A percentile compares a stretch with the other conserved stretches of the same genome.
Evolutionary conservation across 768 basidiomycete genomes (phyloP).

Genomic region (Leccinum variicolor): DNA sequence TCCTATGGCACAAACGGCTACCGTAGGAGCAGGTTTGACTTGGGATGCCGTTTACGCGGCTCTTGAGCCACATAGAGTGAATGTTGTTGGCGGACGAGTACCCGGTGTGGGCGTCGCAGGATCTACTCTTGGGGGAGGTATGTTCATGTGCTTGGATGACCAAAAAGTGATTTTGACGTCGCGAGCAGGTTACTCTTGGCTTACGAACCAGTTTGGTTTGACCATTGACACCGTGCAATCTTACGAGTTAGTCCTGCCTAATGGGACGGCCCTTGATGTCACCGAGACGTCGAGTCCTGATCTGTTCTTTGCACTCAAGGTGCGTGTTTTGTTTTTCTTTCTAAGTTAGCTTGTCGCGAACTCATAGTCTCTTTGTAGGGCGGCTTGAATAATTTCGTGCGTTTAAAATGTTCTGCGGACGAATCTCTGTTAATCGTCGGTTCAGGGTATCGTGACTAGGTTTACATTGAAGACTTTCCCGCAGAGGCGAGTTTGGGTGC

Average conservation of each 20-base stretch:
- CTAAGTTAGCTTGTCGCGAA: background rate
- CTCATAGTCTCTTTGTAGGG: conserved; percentile 36
- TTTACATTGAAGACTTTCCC: conserved; percentile 54
- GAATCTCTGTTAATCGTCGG: background rate
- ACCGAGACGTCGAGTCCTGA: conserved; percentile 34
- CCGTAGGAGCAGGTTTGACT: conserved; percentile 39
- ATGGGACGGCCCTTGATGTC: conserved; percentile 40
- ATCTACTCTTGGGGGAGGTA: conserved; percentile 55
- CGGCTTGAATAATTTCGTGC: conserved; percentile 58
- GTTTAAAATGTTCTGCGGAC: background rate
- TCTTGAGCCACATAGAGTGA: conserved; percentile 47
- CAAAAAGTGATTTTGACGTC: background rate
- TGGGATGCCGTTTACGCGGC: conserved; percentile 65
- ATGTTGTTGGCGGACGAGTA: conserved; percentile 54
- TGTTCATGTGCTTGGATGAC: background rate
- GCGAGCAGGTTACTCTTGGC: conserved; percentile 35
- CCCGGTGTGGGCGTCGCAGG: conserved; percentile 58
- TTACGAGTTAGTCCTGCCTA: conserved; percentile 50
- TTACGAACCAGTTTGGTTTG: conserved; percentile 59
- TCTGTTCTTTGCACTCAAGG: conserved; percentile 46
- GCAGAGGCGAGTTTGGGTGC: conserved; percentile 59
- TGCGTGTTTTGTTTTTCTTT: conserved; percentile 6
- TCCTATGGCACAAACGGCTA: conserved; percentile 35
- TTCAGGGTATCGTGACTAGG: conserved; percentile 55
- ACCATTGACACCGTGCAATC: conserved; percentile 52